phyloP scores from a whole-genome alignment of 2,329 filamentous ascomycete species.

The Pseudocercospora musae region DNA sequence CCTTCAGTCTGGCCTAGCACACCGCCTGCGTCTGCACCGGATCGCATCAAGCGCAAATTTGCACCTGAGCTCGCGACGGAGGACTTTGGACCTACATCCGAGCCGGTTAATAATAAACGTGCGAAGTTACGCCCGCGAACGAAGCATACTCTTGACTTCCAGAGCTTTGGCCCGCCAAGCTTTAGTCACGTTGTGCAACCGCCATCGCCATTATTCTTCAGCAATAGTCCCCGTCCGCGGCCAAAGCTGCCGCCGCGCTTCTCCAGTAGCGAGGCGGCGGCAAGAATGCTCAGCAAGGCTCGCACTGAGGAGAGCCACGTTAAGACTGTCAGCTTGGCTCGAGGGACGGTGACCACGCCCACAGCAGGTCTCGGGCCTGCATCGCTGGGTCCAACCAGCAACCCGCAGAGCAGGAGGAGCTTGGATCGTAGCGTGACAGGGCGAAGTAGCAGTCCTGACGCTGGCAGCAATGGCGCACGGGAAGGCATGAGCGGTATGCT shows the following conservation, averaged over 20 bases:
- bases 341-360: slow-evolving; percentile 41
- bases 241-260: slow-evolving; percentile 52
- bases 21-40: slow-evolving; percentile 8
- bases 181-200: slow-evolving; percentile 27
- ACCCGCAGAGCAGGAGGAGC: slow-evolving; percentile 38
- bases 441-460: slow-evolving; percentile 30
- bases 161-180: slow-evolving; percentile 36
- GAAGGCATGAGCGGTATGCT: slow-evolving; percentile 46
- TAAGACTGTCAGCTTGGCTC: slow-evolving; percentile 52
- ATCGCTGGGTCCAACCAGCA: slow-evolving; percentile 18
- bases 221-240: slow-evolving; percentile 42
- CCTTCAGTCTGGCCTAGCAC: slow-evolving; percentile 4
- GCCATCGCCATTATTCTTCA: slow-evolving; percentile 54
- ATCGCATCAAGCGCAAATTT: slow-evolving; percentile 19
- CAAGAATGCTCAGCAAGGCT: slow-evolving; percentile 56
- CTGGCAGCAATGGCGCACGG: slow-evolving; percentile 13
- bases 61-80: slow-evolving; percentile 2
- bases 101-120: slow-evolving; percentile 22
- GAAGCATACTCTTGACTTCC: slow-evolving; percentile 25
- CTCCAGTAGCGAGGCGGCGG: slow-evolving; percentile 56
- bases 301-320: slow-evolving; percentile 48
- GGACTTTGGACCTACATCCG: slow-evolving; percentile 10
- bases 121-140: slow-evolving; percentile 19
- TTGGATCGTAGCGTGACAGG: slow-evolving; percentile 31
- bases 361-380: slow-evolving; percentile 11